Conservation (phyloP, 352 stramenopile species). For the Phytopythium helicoides region DNA sequence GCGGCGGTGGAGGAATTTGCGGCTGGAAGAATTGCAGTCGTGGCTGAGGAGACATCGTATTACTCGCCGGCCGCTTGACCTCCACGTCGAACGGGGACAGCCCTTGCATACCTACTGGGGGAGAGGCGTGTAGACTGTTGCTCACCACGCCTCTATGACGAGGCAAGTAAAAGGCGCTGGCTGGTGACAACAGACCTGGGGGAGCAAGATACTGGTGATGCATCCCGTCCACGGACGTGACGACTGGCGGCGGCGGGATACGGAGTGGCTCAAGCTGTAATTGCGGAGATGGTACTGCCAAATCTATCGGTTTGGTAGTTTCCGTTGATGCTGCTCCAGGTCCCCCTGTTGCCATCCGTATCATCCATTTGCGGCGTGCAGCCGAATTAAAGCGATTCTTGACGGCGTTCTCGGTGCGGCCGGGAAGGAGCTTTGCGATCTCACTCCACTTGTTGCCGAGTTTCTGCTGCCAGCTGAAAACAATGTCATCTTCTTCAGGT, state of each 20-base stretch:
- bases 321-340: too few relatives aligned
- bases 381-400: slow-evolving; percentile 97
- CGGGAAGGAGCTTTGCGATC: slow-evolving; percentile 96
- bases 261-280: background rate
- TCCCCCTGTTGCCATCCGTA: slow-evolving; percentile 10
- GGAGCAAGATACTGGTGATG: background rate
- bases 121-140: background rate
- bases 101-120: background rate
- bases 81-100: background rate
- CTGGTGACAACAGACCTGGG: background rate
- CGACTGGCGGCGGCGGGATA: background rate
- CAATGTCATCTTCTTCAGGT: slow-evolving; percentile 88
- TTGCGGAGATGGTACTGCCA: background rate
- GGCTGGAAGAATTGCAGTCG: slow-evolving; percentile 1
- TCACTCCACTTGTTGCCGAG: slow-evolving; percentile 98
- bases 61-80: background rate
- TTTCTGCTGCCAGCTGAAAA: slow-evolving; percentile 85
- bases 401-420: slow-evolving; percentile 96
- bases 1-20: background rate
- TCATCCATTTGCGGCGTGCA: slow-evolving; percentile 83
- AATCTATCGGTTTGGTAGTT: background rate
- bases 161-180: slow-evolving; percentile 1
- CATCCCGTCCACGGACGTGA: background rate
- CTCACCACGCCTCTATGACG: background rate
- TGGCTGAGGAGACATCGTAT: background rate